A percentile compares a stretch with the other conserved stretches of the same genome.
These are phyloP conservation scores for Prosopis cineraria DNA, from an alignment of 306 rosid species.

Conservation along the genomic window DNA sequence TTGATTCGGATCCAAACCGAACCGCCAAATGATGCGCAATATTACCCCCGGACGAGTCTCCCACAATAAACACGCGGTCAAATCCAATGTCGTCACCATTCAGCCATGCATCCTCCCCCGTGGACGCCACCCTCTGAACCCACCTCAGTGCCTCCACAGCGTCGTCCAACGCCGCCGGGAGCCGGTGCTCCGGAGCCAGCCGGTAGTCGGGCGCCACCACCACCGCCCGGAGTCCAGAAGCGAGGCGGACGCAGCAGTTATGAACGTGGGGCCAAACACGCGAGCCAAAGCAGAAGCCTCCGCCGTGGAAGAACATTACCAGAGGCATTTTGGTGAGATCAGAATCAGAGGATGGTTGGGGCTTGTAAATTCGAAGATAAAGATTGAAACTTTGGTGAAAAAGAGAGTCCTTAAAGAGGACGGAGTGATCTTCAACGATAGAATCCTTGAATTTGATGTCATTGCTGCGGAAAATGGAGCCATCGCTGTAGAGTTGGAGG, in stretches of 20 bases:
- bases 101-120: conserved; percentile 60
- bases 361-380: conserved; percentile 72
- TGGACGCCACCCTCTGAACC: conserved; percentile 54
- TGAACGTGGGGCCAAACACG: conserved; percentile 80
- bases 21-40: conserved; percentile 89
- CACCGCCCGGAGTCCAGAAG: conserved; percentile 47
- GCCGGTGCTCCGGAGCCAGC: conserved; percentile 79
- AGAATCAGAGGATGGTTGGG: conserved; percentile 17
- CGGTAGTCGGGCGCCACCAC: conserved; percentile 77
- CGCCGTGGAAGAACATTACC: conserved; percentile 73
- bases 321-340: conserved; percentile 42
- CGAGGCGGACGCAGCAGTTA: conserved; percentile 72
- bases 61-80: conserved; percentile 63
- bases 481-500: conserved; percentile 82
- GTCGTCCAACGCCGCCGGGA: conserved; percentile 82
- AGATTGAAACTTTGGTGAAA: conserved; percentile 55
- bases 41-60: conserved; percentile 95
- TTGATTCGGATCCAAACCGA: conserved; percentile 42
- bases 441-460: conserved; percentile 52
- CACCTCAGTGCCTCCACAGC: conserved; percentile 68
- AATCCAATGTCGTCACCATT: conserved; percentile 50
- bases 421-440: conserved; percentile 46
- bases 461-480: conserved; percentile 62
- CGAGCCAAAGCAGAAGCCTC: conserved; percentile 92
- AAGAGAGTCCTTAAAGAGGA: conserved; percentile 56